Evolutionary conservation across 2,329 filamentous ascomycete genomes (phyloP), one percentile per base, ranked within the genome.

Genomic region (Leptographium flavum): DNA sequence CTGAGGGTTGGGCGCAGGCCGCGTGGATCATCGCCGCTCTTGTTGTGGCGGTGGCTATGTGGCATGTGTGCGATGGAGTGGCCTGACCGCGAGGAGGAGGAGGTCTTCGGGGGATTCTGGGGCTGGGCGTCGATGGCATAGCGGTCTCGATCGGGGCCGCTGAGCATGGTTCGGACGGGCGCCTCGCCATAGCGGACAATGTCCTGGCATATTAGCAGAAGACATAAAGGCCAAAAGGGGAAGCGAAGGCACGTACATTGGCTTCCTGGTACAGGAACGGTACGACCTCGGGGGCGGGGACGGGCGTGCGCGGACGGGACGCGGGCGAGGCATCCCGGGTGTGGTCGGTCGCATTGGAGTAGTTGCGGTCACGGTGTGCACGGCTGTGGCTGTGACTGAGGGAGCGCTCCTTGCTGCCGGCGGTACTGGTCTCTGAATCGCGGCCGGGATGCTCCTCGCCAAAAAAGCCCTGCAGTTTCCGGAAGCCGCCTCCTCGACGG

Each of bases 221-320:
- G 32, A 33, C 45, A 31, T 28, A 35, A 37, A 21, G 36, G 19
- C 14, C 6, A 32, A 33, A 23, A 45, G 33, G 35, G 33, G 42
- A 35, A 32, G 40, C 28, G 23, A 10, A 19, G 4, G 13, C 50
- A 72, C 79, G 68, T 62, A 85, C 81, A 67, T 85, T 76, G 53
- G 74, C 74, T 59, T 92, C 86, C 63, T 96, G 92, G 59, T 92
- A 96, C 50, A 94, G 73, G 73, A 94, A 98, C n/a, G 92, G 92
- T 33, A 94, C 92, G 47, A 98, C 87, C 63, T 96, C 90, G 57
- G 86, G 92, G 13, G 85, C 86, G 36, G 85, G 85, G 43, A 87
- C 71, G 13, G 88, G 87, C n/a, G 86, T 94, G 54, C 83, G 75
- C 40, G 88, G 86, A 53, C 86, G 74, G 25, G 83, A 78, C 43